phyloP scores from a whole-genome alignment of 129 eudicot genomes.

The Chrysanthemum lavandulifolium region DNA sequence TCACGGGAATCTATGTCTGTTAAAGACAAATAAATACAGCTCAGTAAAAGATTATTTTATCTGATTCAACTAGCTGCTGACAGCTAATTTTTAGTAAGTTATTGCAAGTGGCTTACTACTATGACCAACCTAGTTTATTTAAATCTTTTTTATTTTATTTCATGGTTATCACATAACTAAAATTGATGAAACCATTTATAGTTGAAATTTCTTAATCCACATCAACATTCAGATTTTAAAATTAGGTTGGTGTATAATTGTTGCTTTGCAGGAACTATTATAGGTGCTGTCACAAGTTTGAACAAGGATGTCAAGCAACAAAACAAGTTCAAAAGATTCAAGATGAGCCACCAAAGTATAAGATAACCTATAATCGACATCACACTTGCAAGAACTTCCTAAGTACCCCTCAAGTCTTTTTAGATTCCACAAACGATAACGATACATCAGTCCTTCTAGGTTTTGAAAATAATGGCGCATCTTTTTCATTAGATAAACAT shows the following conservation, averaged over 20 bases:
- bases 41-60: background rate
- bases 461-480: background rate
- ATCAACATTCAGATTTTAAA: background rate
- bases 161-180: background rate
- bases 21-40: conserved; percentile 3
- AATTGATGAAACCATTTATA: background rate
- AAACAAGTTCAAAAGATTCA: conserved; percentile 16
- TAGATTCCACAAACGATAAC: background rate
- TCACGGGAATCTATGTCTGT: background rate
- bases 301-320: conserved; percentile 17
- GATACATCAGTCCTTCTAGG: conserved; percentile 11
- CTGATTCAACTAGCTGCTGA: background rate
- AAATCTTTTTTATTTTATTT: background rate
- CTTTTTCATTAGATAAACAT: background rate
- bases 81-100: background rate
- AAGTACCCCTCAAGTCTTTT: background rate
- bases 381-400: conserved; percentile 14
- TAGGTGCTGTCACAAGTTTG: conserved; percentile 10
- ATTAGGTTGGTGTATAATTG: background rate
- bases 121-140: background rate
- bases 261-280: conserved; percentile 8
- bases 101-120: background rate
- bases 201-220: background rate
- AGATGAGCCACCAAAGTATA: conserved; percentile 9
- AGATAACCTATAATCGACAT: conserved; percentile 1